Conservation (phyloP, 2,329 filamentous ascomycete genomes). For the Macrophomina pseudophaseolina region DNA sequence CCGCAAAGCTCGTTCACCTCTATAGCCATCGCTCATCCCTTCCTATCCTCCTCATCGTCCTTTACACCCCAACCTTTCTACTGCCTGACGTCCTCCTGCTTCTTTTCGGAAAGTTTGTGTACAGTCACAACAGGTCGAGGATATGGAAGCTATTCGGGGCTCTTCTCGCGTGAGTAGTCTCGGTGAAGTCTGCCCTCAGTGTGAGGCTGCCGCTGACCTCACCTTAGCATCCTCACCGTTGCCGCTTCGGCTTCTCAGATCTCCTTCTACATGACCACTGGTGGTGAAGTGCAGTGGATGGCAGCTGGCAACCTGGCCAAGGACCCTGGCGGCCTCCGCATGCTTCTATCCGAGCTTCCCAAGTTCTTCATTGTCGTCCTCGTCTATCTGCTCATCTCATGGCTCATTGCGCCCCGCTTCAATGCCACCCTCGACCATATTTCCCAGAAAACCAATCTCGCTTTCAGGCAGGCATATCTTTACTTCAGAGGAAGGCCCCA, state of each 20-base stretch:
- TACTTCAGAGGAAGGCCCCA: background rate
- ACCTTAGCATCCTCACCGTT: slow-evolving; percentile 37
- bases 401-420: slow-evolving; percentile 37
- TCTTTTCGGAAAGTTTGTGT: slow-evolving; percentile 37
- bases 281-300: slow-evolving; percentile 47
- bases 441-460: slow-evolving; percentile 28
- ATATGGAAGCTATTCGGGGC: slow-evolving; percentile 32
- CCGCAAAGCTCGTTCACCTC: slow-evolving; percentile 43
- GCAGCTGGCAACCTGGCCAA: slow-evolving; percentile 42
- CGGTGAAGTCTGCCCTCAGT: background rate
- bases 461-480: slow-evolving; percentile 27
- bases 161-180: slow-evolving; percentile 37
- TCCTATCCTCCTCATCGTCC: slow-evolving; percentile 40
- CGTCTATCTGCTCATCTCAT: slow-evolving; percentile 36
- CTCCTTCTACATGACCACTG: slow-evolving; percentile 48
- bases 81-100: slow-evolving; percentile 43
- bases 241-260: slow-evolving; percentile 43
- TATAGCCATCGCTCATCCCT: slow-evolving; percentile 40
- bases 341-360: slow-evolving; percentile 42
- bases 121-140: slow-evolving; percentile 27
- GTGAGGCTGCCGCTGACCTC: background rate
- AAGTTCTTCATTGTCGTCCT: slow-evolving; percentile 35
- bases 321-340: slow-evolving; percentile 45
- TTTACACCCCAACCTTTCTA: slow-evolving; percentile 46
- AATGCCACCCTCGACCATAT: slow-evolving; percentile 33